phyloP scores from a whole-genome alignment of 805 yeast genomes.

The Starmera pachycereana region DNA sequence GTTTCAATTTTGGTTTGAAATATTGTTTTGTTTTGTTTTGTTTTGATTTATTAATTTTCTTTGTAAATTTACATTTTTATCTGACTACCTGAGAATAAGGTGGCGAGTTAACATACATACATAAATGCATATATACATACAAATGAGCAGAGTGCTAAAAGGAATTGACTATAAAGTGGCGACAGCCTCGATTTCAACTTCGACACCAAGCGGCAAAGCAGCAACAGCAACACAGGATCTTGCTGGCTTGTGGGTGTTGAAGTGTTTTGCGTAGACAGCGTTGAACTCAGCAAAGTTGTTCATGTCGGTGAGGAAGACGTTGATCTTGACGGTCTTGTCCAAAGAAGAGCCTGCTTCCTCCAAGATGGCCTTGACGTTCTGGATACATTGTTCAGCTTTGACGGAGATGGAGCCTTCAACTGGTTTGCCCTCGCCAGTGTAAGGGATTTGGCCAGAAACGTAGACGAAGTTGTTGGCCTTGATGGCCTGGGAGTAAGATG shows the following conservation, averaged over 20 bases:
- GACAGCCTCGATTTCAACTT: constrained; percentile 21
- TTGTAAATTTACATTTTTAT: too few relatives aligned
- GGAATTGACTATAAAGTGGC: too few relatives aligned
- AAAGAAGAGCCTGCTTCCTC: constrained; percentile 79
- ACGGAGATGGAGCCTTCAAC: constrained; percentile 69
- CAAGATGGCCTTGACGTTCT: constrained; percentile 61
- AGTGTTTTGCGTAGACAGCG: constrained; percentile 70
- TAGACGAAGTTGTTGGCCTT: constrained; percentile 82
- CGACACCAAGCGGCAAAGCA: constrained; percentile 80
- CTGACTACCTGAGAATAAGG: too few relatives aligned
- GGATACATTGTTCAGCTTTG: constrained; percentile 65
- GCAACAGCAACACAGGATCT: constrained; percentile 97
- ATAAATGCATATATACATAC: too few relatives aligned
- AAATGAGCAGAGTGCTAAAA: too few relatives aligned
- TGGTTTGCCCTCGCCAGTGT: constrained; percentile 72
- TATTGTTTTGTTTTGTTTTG: too few relatives aligned
- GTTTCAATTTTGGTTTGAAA: too few relatives aligned
- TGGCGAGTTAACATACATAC: too few relatives aligned
- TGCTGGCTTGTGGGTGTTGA: constrained; percentile 78
- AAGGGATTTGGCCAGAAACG: constrained; percentile 93
- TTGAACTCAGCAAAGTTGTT: constrained; percentile 76
- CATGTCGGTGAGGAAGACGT: constrained; percentile 88
- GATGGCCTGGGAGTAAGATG: constrained; percentile 92
- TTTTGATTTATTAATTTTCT: too few relatives aligned
- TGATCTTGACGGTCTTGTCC: constrained; percentile 77